Evolutionary conservation across 75 land plant genomes (phyloP).

Genomic region (Selaginella tamariscina): DNA sequence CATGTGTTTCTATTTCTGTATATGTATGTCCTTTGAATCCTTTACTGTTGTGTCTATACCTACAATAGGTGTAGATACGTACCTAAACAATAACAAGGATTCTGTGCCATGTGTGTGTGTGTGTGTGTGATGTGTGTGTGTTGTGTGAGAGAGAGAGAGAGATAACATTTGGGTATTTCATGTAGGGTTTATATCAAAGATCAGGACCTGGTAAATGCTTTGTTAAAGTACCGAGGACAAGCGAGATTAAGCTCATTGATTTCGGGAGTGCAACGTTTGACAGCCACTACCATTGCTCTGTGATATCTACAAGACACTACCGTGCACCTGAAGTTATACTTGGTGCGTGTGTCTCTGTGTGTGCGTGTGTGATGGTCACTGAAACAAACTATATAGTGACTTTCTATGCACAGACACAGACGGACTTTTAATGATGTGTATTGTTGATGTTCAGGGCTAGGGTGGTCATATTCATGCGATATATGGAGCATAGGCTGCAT

Average conservation of each 20-base stretch:
- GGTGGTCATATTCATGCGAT: slow-evolving; percentile 84
- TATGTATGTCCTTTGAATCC: neutral
- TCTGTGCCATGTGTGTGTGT: too few species aligned
- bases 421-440: neutral
- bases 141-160: too few species aligned
- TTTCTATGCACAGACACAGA: too few species aligned
- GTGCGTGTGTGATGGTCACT: neutral
- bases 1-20: neutral
- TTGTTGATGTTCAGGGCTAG: slow-evolving; percentile 29
- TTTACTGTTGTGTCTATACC: neutral
- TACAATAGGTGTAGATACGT: too few species aligned
- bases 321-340: slow-evolving; percentile 92
- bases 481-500: slow-evolving; percentile 91
- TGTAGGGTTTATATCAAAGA: neutral
- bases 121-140: too few species aligned
- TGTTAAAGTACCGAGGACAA: slow-evolving; percentile 62
- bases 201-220: slow-evolving; percentile 30
- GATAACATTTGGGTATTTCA: too few species aligned
- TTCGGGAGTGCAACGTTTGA: slow-evolving; percentile 89
- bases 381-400: too few species aligned
- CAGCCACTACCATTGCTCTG: slow-evolving; percentile 51
- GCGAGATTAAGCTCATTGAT: slow-evolving; percentile 97
- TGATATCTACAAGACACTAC: slow-evolving; percentile 89
- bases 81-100: too few species aligned
- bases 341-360: slow-evolving; percentile 34